Base-by-base conservation (phyloP, 2,329 filamentous ascomycete species). In the Lasiodiplodia gonubiensis region DNA sequence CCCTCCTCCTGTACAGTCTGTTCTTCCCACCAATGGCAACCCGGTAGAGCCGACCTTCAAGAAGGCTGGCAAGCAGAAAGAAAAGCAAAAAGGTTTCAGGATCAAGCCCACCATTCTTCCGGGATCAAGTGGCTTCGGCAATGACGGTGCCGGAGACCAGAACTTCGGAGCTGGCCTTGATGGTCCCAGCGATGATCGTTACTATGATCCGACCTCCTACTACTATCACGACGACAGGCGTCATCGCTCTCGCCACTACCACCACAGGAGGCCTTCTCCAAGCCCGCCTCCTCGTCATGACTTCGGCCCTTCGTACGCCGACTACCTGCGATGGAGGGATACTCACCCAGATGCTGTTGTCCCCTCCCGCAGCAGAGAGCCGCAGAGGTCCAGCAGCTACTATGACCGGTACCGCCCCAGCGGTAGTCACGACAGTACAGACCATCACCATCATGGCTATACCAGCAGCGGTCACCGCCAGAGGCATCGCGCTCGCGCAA, bases 1-100 rank as follows among this genome's bases (percentile, higher is more conserved):
- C 37, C 74, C 74, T 1, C 35, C 69, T 14, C 23, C 14, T 4
- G 30, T 73, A 5, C 2, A 46, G 42, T 16, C 37, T 23, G 7
- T n/a, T 11, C n/a, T 46, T 5, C 14, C 10, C 74, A 18, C 7
- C 23, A 35, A 46, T 23, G n/a, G 30, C 14, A 33, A 37, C n/a
- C 3, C 42, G 16, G 51, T 42, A 27, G 33, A 23, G 18, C 16
- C 33, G 2, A 25, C 35, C n/a, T 39, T 27, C 3, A n/a, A 25
- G 25, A 33, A 25, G n/a, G 27, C 25, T 18, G 25, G 30, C 3
- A n/a, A 51, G 7, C 30, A 60, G 55, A 60, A 46, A 25, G 21
- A 30, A 2, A 37, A 63, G 27, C 18, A 27, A 12, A n/a, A 51
- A 18, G 42, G 27, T 7, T 4, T 63, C 59, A 63, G 51, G 30